These are phyloP conservation scores for Clathrus columnatus DNA, from an alignment of 768 basidiomycete genomes.

Conservation along the genomic window DNA sequence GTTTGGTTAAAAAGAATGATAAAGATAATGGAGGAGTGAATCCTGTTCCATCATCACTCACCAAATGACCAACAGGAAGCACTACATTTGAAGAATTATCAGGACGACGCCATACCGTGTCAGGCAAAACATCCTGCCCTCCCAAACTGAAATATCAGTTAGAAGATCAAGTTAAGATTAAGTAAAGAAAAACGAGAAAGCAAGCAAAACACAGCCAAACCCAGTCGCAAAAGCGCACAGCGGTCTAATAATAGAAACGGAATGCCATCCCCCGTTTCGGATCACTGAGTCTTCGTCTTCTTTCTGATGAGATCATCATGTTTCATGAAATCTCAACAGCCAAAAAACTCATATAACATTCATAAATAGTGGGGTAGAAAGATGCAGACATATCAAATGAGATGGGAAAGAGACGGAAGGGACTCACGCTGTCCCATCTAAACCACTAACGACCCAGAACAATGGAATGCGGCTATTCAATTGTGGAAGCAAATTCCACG, in stretches of 20 bases:
- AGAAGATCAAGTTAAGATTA: too few species aligned
- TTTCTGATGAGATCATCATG: too few species aligned
- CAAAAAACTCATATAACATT: not conserved
- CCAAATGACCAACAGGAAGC: constrained; percentile 26
- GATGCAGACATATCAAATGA: not conserved
- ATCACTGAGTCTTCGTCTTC: too few species aligned
- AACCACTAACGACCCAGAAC: constrained; percentile 48
- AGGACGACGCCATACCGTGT: constrained; percentile 25
- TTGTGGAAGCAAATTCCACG: constrained; percentile 25
- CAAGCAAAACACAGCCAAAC: too few species aligned
- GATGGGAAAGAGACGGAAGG: not conserved
- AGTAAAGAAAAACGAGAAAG: too few species aligned
- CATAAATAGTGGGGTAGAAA: too few species aligned
- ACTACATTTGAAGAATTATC: constrained; percentile 27
- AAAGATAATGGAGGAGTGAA: not conserved
- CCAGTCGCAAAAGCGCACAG: too few species aligned
- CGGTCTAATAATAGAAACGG: too few species aligned
- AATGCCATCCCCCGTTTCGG: too few species aligned
- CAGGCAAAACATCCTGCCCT: constrained; percentile 11
- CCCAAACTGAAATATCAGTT: constrained; percentile 5
- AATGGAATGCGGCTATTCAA: constrained; percentile 45
- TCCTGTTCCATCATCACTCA: too few species aligned
- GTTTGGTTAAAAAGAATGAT: not conserved
- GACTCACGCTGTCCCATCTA: constrained; percentile 28
- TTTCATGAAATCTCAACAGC: too few species aligned